These are phyloP conservation scores for Ramularia endophylla DNA, from an alignment of 2,329 filamentous ascomycete species.

Conservation along the genomic window DNA sequence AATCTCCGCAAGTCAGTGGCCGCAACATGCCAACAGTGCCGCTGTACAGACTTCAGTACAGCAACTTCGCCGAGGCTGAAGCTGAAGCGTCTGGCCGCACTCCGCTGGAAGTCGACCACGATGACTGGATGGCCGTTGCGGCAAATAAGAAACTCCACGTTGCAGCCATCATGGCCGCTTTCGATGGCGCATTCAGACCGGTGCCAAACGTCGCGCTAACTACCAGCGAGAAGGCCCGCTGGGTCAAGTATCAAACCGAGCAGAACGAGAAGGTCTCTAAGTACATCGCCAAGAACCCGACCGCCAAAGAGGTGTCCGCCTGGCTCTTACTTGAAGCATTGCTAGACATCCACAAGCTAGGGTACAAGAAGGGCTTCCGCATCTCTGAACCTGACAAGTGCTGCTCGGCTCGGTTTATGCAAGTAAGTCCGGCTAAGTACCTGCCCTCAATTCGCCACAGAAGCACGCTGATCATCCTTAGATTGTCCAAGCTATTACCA, in stretches of 20 bases:
- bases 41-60: conserved; percentile 5
- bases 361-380: conserved; percentile 5
- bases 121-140: conserved; percentile 10
- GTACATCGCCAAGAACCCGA: conserved; percentile 2
- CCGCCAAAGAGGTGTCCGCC: conserved; percentile 9
- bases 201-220: conserved; percentile 7
- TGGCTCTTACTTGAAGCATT: conserved; percentile 13
- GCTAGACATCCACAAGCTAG: conserved; percentile 11
- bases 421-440: not conserved
- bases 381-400: conserved; percentile 9
- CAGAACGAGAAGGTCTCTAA: conserved; percentile 13
- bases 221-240: conserved; percentile 6
- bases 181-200: conserved; percentile 4
- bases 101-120: conserved; percentile 5
- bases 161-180: conserved; percentile 7
- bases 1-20: too few species aligned
- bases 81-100: conserved; percentile 6
- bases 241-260: conserved; percentile 10
- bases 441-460: not conserved
- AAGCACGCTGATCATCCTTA: too few species aligned
- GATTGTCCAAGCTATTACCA: conserved; percentile 7
- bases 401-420: not conserved
- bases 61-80: conserved; percentile 11
- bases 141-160: conserved; percentile 7
- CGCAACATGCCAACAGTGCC: too few species aligned